Percentiles rank a stretch among this genome's conserved stretches.
Conservation (phyloP, 2,329 filamentous ascomycete genomes). For the Onygenales sp. region DNA sequence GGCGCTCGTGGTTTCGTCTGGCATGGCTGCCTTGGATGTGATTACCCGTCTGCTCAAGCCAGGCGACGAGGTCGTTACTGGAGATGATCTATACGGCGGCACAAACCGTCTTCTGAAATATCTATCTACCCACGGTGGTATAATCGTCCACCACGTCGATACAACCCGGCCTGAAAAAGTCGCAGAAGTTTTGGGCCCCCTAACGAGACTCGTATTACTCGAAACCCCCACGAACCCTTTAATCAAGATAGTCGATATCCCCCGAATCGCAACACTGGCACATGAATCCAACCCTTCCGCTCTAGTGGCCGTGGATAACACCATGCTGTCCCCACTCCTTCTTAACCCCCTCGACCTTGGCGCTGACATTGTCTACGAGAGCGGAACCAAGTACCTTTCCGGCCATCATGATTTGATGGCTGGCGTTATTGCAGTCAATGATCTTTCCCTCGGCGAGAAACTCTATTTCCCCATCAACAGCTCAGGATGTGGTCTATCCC, state of each 20-base stretch:
- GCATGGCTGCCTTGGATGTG: slow-evolving; percentile 95
- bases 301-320: slow-evolving; percentile 92
- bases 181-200: slow-evolving; percentile 56
- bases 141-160: slow-evolving; percentile 92
- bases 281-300: slow-evolving; percentile 71
- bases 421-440: slow-evolving; percentile 87
- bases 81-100: slow-evolving; percentile 93
- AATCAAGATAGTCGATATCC: slow-evolving; percentile 95
- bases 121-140: slow-evolving; percentile 77
- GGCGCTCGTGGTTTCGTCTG: slow-evolving; percentile 85
- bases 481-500: slow-evolving; percentile 85
- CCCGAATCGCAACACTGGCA: slow-evolving; percentile 63
- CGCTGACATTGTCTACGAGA: slow-evolving; percentile 94
- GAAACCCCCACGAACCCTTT: slow-evolving; percentile 96
- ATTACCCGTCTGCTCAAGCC: slow-evolving; percentile 84
- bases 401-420: slow-evolving; percentile 99
- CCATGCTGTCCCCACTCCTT: slow-evolving; percentile 94
- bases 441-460: slow-evolving; percentile 69
- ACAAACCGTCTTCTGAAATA: slow-evolving; percentile 91
- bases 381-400: slow-evolving; percentile 93
- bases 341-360: slow-evolving; percentile 89
- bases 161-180: slow-evolving; percentile 72
- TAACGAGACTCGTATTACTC: slow-evolving; percentile 90
- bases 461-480: slow-evolving; percentile 97
- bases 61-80: slow-evolving; percentile 93